Evolutionary conservation across 2,329 filamentous ascomycete genomes (phyloP), one percentile per base, ranked within the genome.

Genomic region (Orbilia quercus): DNA sequence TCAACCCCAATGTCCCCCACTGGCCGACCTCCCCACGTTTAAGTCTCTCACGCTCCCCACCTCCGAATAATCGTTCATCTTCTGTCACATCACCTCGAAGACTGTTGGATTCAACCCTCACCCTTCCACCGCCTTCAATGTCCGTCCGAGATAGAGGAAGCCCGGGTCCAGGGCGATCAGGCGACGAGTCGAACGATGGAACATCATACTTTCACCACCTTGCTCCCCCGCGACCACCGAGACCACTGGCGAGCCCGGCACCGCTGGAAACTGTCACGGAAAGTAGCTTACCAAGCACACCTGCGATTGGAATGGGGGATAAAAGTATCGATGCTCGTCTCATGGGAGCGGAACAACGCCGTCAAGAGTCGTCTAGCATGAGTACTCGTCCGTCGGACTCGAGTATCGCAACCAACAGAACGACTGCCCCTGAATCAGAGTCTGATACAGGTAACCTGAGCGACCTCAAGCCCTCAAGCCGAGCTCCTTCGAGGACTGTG

Each of bases 201-300:
- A 47, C 58, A 6, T 69, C 70, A 16, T 67, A 60, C 22, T 67
- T 69, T 48, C 60, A 63, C 34, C 70, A 74, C 20, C 45, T 40
- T 54, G 25, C 53, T 53, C 20, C 57, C 38, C 44, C 40, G 23
- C 72, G 65, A 62, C 77, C 76, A 22, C 77, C 74, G 22, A 70
- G 76, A 25, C 75, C 72, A 36, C 75, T 75, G 66, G 85, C 84
- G 57, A 85, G 83, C 36, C 85, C 89, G 53, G 87, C 87, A 51
- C 82, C 64, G 14, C 47, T 97, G 66, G 94, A 96, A 81, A 97
- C 95, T 0, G 94, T 98, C 14, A 90, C 96, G 79, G 94, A 97
- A 83, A 89, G 90, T 60, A 95, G 91, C 81, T 86, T 91, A 72
- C 88, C 90, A 45, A 88, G 87, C 54, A 91, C 90, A 0, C 90